A percentile compares a stretch with the other conserved stretches of the same genome.
These are phyloP conservation scores for Aspergillus pseudoterreus DNA, from an alignment of 2,329 filamentous ascomycete species.

Conservation along the genomic window DNA sequence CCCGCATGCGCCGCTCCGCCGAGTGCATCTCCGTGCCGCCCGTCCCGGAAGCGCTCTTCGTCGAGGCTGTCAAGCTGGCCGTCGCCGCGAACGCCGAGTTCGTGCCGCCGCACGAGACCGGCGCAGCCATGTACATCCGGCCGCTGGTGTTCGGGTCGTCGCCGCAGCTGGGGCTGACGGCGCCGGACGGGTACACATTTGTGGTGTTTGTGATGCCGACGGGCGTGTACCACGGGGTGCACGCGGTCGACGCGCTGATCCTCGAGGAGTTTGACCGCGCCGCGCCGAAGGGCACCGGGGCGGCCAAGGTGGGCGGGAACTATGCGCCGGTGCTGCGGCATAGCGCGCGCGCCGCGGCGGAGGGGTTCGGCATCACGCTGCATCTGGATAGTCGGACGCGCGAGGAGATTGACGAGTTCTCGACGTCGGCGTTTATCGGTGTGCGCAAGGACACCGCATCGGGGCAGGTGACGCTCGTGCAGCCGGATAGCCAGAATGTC, in stretches of 20 bases:
- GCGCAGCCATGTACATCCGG: constrained; percentile 88
- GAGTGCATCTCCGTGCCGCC: constrained; percentile 78
- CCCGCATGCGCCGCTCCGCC: constrained; percentile 79
- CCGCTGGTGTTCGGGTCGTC: constrained; percentile 83
- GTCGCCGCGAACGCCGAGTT: constrained; percentile 86
- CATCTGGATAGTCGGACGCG: constrained; percentile 84
- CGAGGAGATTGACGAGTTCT: constrained; percentile 91
- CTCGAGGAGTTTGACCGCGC: constrained; percentile 91
- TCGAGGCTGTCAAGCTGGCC: constrained; percentile 72
- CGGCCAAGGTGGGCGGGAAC: constrained; percentile 93
- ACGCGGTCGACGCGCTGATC: constrained; percentile 82
- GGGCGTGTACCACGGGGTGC: constrained; percentile 87
- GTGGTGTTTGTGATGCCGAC: constrained; percentile 86
- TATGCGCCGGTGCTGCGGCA: constrained; percentile 88
- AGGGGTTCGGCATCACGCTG: constrained; percentile 90
- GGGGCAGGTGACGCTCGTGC: constrained; percentile 65
- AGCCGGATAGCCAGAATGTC: constrained; percentile 83
- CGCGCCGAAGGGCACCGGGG: constrained; percentile 85
- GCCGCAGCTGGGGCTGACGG: constrained; percentile 79
- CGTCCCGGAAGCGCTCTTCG: constrained; percentile 72
- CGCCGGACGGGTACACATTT: constrained; percentile 90
- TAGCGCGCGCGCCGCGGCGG: constrained; percentile 73
- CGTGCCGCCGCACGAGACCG: constrained; percentile 84
- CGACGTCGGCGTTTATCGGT: constrained; percentile 88
- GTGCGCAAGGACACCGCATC: constrained; percentile 56